Base-by-base conservation (phyloP, 2,329 filamentous ascomycete genomes). In the Fusarium secorum region DNA sequence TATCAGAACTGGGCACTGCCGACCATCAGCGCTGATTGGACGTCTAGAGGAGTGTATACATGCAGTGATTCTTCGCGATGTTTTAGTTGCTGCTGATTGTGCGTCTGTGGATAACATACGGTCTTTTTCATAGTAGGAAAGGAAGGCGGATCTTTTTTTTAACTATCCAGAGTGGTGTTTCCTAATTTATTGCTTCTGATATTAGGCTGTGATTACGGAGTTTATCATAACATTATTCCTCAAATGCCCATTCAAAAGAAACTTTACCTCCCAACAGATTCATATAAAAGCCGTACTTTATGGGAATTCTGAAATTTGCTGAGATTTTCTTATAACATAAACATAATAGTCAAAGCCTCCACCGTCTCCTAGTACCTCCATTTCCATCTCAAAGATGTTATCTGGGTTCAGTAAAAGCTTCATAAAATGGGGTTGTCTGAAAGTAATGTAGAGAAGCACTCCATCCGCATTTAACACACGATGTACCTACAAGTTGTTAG, bases 371-470 rank as follows among this genome's bases (percentile, higher is more conserved):
- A 60, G 32, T 9, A 39, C 30, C 13, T 48, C 42, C 10, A 60
- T 20, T 18, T 60, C 41, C 13, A 60, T 62, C 7, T 59, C 35
- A 22, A 44, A 61, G 8, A 59, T 61, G 4, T 41, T 41, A 28
- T 60, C 42, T 18, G 35, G 59, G 4, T 42, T 60, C 3, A 60
- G 11, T 14, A 60, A 32, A 1, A 46, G 11, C 10, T 49, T 42
- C 42, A 62, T 49, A 11, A 49, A 62, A 15, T 60, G 54, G 9
- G 59, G 55, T 18, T 62, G 54, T 22, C 42, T 48, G 20, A 62
- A 62, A 3, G 54, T 62, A n/a, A 62, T 41, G 10, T 35, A 30
- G 14, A 60, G 30, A 1, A 60, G 49, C 3, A 60, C 54, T 9
- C 42, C 59, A 20, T 42, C 30, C 2, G 28, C 30, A 7, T 36